Conservation (phyloP, 768 basidiomycete genomes). For the Termitomyces sp. region DNA sequence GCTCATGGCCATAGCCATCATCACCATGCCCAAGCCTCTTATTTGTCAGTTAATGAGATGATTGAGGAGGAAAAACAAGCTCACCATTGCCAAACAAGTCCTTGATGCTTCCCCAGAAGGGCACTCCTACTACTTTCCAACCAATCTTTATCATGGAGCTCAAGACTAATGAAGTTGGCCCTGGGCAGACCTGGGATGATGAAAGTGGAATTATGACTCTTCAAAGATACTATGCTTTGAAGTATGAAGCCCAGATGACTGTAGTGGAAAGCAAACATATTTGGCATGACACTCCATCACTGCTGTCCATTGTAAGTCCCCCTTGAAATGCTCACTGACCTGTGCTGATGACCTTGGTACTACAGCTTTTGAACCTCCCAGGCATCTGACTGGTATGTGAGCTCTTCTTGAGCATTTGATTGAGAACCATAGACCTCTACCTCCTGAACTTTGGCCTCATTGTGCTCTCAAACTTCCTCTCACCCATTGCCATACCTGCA, state of each 20-base stretch:
- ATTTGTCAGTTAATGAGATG: constrained; percentile 71
- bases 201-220: constrained; percentile 62
- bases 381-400: constrained; percentile 59
- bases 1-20: constrained; percentile 65
- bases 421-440: constrained; percentile 67
- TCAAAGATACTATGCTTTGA: constrained; percentile 62
- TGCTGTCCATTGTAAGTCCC: constrained; percentile 63
- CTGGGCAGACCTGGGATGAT: constrained; percentile 52
- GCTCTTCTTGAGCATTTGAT: constrained; percentile 70
- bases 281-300: constrained; percentile 73
- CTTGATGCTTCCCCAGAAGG: constrained; percentile 22
- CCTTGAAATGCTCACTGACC: neutral
- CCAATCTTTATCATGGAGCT: constrained; percentile 55
- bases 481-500: constrained; percentile 70
- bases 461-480: constrained; percentile 65
- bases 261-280: constrained; percentile 59
- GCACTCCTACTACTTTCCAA: constrained; percentile 30
- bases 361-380: constrained; percentile 70
- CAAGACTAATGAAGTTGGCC: constrained; percentile 40
- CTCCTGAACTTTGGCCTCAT: constrained; percentile 60
- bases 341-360: constrained; percentile 8
- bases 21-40: constrained; percentile 61
- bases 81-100: constrained; percentile 20
- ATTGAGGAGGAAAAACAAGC: constrained; percentile 65
- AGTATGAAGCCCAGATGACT: constrained; percentile 61